Evolutionary conservation across 768 basidiomycete species (phyloP), one percentile per base, ranked within the genome.

Genomic region (Lentinus brumalis): DNA sequence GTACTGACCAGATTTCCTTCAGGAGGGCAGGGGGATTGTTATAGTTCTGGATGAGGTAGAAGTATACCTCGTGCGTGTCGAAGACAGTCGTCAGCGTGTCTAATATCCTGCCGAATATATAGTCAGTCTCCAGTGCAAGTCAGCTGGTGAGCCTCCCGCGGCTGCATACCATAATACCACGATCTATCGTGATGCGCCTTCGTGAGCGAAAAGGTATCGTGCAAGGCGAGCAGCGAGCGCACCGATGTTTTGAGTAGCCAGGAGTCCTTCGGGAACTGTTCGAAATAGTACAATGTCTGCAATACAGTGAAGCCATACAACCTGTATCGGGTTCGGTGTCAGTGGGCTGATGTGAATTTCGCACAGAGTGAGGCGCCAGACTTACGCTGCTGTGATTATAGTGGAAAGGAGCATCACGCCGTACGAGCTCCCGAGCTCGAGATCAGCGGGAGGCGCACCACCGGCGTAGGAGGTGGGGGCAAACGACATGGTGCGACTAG

Each of bases 381-480:
- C 47, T 29, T 26, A 66, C 64, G 47, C 50, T 29, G 61, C 50
- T n/a, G 57, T 56, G 21, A 62, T 57, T n/a, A 66, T 41, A 5
- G 58, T 60, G 5, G 61, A 59, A 16, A 66, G 15, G 26, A 66
- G 61, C 64, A 66, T 54, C 12, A 56, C 64, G n/a, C 64, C 64
- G 29, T 57, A 57, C n/a, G 61, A 52, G 39, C 47, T 31, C 14
- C 54, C 60, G 30, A 61, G 60, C 49, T 50, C 54, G 51, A 47
- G 51, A 35, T 46, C 58, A 15, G 58, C 21, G 38, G 40, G 53
- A 50, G 53, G 53, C 15, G 10, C 29, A 31, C 8, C 53, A 29
- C 16, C 14, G 3, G 29, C 14, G 16, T 35, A 38, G 21, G 41
- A 21, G 29, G 30, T 39, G 26, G 44, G 26, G 38, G 46, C 8